phyloP scores from a whole-genome alignment of 306 rosid species.

The Fagus sylvatica region DNA sequence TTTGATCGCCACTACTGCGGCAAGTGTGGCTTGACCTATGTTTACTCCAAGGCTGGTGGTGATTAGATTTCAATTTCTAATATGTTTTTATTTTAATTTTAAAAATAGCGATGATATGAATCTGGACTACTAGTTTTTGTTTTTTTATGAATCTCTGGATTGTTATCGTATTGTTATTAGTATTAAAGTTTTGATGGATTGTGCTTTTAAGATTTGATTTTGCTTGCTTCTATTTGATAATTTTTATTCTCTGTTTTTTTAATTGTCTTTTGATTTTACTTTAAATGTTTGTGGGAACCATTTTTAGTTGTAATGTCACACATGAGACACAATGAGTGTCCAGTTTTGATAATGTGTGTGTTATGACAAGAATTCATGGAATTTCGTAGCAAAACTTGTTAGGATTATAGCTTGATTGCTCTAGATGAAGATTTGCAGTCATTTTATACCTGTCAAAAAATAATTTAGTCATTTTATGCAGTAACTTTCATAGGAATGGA shows the following conservation, averaged over 20 bases:
- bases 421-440: not conserved
- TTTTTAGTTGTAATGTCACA: too few relatives aligned
- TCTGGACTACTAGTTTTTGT: not conserved
- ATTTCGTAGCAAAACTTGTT: not conserved
- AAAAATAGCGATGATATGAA: not conserved
- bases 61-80: slow-evolving; percentile 30
- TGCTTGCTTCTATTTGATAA: not conserved
- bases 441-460: not conserved
- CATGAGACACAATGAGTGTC: too few relatives aligned
- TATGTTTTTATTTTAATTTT: not conserved
- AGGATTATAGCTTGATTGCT: not conserved
- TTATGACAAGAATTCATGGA: not conserved
- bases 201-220: not conserved
- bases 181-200: not conserved
- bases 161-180: not conserved
- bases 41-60: slow-evolving; percentile 79
- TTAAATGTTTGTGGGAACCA: not conserved
- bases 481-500: too few relatives aligned
- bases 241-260: not conserved
- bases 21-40: slow-evolving; percentile 88
- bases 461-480: too few relatives aligned
- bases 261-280: not conserved
- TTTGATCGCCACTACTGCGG: slow-evolving; percentile 95
- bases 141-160: not conserved
- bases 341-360: too few relatives aligned